Percentiles rank a stretch among this genome's conserved stretches.
These are phyloP conservation scores for Metrosideros polymorpha DNA, from an alignment of 441 rosid species.

Conservation along the genomic window DNA sequence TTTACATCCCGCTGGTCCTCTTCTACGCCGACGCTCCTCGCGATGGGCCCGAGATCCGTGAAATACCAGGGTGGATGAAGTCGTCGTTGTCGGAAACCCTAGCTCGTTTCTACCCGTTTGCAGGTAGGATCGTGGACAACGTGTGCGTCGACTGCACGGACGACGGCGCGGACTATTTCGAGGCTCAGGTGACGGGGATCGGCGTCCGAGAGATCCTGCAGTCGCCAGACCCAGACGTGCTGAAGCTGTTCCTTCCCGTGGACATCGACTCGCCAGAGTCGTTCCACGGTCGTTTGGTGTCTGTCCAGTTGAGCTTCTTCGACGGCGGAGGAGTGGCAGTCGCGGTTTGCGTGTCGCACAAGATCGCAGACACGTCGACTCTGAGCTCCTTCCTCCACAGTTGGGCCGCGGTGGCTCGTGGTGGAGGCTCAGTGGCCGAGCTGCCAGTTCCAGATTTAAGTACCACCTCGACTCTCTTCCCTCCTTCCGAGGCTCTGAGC, in stretches of 20 bases:
- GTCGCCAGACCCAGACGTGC: background rate
- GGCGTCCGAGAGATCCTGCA: background rate
- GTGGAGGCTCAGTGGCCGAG: background rate
- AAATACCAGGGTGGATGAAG: background rate
- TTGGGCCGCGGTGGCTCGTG: background rate
- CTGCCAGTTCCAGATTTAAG: background rate
- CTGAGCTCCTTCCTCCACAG: background rate
- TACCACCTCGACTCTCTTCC: background rate
- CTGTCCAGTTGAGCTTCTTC: background rate
- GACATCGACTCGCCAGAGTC: background rate
- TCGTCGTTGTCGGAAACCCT: background rate
- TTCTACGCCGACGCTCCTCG: background rate
- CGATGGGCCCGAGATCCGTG: background rate
- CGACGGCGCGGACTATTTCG: background rate
- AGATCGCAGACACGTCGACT: background rate
- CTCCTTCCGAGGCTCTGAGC: background rate
- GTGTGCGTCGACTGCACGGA: background rate
- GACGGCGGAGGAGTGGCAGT: background rate
- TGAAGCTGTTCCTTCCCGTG: background rate
- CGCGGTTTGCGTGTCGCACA: background rate
- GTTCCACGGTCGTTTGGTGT: background rate
- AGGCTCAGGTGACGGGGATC: background rate
- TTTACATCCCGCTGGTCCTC: constrained; percentile 3
- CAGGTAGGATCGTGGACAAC: constrained; percentile 2
- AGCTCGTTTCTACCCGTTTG: constrained; percentile 1